Conservation (phyloP, 768 basidiomycete species). For the Tephrocybe sp. region DNA sequence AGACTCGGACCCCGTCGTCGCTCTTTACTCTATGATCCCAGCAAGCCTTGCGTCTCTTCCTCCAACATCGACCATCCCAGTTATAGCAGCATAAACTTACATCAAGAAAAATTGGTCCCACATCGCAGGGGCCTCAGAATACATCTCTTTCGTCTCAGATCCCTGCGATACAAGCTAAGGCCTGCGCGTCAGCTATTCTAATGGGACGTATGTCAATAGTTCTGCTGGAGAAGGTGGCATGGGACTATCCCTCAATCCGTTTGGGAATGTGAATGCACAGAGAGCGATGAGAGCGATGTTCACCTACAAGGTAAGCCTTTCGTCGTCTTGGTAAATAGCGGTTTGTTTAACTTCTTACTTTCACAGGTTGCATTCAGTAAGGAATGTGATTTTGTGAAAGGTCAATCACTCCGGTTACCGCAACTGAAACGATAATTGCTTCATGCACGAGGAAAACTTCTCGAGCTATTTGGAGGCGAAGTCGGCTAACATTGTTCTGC, state of each 20-base stretch:
- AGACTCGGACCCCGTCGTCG: neutral
- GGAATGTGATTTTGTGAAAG: neutral
- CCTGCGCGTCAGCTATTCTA: neutral
- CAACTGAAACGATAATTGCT: neutral
- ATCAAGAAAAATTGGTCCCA: neutral
- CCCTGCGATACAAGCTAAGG: neutral
- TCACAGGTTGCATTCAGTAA: neutral
- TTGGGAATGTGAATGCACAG: neutral
- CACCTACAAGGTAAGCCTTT: neutral
- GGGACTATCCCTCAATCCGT: neutral
- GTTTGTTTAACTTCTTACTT: too few relatives aligned
- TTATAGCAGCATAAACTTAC: neutral
- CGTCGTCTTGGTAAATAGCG: neutral
- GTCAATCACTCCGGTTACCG: neutral
- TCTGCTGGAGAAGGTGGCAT: neutral
- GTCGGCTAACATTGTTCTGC: neutral
- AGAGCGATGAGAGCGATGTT: neutral
- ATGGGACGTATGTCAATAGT: neutral
- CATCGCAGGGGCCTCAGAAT: neutral
- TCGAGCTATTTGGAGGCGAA: neutral
- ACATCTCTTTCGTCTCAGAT: neutral
- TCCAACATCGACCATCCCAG: neutral
- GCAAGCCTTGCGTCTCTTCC: neutral
- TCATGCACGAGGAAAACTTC: neutral
- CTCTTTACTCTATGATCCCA: neutral